These are phyloP conservation scores for Dacryopinax spathularia DNA, from an alignment of 768 basidiomycete species.

Conservation along the genomic window DNA sequence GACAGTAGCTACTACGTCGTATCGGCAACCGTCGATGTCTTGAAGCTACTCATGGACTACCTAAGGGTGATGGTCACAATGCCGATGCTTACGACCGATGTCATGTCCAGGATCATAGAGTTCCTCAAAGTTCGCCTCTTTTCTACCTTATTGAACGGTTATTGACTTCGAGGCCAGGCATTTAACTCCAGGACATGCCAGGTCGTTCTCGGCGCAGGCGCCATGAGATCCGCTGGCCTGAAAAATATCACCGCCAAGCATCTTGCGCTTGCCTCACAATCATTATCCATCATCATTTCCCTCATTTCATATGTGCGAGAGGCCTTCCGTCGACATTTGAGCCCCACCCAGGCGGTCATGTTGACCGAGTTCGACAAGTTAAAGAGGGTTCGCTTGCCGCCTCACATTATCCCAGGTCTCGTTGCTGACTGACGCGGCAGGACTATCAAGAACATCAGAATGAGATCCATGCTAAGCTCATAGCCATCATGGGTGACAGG, in stretches of 20 bases:
- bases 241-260: conserved; percentile 99
- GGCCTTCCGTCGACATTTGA: conserved; percentile 84
- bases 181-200: conserved; percentile 98
- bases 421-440: conserved; percentile 25
- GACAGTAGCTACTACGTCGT: conserved; percentile 77
- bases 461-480: conserved; percentile 93
- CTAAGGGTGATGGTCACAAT: conserved; percentile 77
- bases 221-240: conserved; percentile 95
- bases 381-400: conserved; percentile 50
- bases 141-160: not conserved
- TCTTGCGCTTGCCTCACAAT: conserved; percentile 90
- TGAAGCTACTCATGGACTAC: conserved; percentile 61
- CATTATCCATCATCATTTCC: conserved; percentile 82
- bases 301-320: conserved; percentile 94
- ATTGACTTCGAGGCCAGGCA: conserved; percentile 26
- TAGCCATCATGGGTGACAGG: conserved; percentile 96
- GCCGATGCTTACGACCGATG: conserved; percentile 78
- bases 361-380: conserved; percentile 96
- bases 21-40: conserved; percentile 62
- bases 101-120: conserved; percentile 89
- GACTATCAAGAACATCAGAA: conserved; percentile 99
- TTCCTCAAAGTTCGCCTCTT: conserved; percentile 51
- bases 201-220: conserved; percentile 93
- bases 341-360: conserved; percentile 90
- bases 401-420: not conserved